These are phyloP conservation scores for Tetragonia tetragonoides DNA, from an alignment of 148 eudicot genomes.

Conservation along the genomic window DNA sequence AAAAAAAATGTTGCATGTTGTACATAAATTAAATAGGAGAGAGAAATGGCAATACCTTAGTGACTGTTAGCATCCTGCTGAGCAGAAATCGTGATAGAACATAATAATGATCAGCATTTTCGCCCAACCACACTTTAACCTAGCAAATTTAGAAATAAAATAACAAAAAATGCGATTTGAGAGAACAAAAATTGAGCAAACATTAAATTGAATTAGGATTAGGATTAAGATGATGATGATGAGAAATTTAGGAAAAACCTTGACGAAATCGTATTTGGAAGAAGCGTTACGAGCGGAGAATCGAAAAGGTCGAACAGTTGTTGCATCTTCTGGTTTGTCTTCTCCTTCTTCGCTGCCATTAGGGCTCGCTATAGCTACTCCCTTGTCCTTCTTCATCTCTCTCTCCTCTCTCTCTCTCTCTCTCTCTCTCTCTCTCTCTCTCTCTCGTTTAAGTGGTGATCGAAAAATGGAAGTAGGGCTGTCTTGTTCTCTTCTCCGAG, in stretches of 20 bases:
- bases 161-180: neutral
- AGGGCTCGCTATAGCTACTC: constrained; percentile 31
- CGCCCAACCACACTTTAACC: constrained; percentile 99
- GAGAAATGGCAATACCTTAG: constrained; percentile 50
- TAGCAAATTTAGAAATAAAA: constrained; percentile 15
- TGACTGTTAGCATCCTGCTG: constrained; percentile 95
- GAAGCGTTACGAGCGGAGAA: constrained; percentile 77
- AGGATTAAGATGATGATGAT: neutral
- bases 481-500: no score
- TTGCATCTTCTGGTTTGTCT: constrained; percentile 33
- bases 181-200: neutral
- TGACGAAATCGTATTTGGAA: constrained; percentile 97
- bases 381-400: constrained; percentile 68
- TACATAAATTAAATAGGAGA: neutral
- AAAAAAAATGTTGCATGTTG: no score
- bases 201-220: neutral
- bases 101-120: constrained; percentile 97
- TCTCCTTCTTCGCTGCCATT: constrained; percentile 25
- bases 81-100: constrained; percentile 94
- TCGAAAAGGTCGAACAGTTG: constrained; percentile 25
- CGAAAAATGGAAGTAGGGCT: no score
- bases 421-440: no score
- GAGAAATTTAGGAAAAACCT: constrained; percentile 40
- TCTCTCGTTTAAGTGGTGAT: no score
- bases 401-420: neutral